Conservation (phyloP, 1,139 yeast genomes). For the Williopsis jadinii region DNA sequence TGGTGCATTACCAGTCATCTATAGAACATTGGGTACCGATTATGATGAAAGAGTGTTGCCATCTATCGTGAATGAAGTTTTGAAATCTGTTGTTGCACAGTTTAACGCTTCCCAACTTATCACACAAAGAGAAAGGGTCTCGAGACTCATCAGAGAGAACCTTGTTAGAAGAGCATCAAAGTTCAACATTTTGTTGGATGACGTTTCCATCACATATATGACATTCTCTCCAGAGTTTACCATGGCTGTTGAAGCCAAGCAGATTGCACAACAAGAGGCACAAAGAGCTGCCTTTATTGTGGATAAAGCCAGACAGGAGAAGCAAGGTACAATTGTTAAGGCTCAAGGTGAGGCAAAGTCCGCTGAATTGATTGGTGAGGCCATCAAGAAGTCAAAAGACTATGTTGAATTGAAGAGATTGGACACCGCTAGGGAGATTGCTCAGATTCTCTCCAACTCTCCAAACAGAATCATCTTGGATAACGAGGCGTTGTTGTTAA, state of each 20-base stretch:
- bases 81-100: conserved; percentile 95
- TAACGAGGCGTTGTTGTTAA: conserved; percentile 84
- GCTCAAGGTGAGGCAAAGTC: conserved; percentile 99
- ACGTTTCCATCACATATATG: conserved; percentile 93
- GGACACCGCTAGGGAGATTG: conserved; percentile 96
- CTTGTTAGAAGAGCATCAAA: conserved; percentile 86
- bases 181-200: conserved; percentile 84
- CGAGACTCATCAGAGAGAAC: conserved; percentile 84
- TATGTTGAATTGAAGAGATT: conserved; percentile 94
- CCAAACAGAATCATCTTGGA: conserved; percentile 91
- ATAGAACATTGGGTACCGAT: conserved; percentile 86
- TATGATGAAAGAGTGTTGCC: conserved; percentile 97
- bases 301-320: conserved; percentile 95
- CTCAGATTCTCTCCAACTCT: conserved; percentile 72
- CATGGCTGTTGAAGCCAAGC: conserved; percentile 96
- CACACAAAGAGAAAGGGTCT: conserved; percentile 96
- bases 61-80: conserved; percentile 92
- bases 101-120: conserved; percentile 96
- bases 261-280: conserved; percentile 98
- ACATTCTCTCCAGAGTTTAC: conserved; percentile 97
- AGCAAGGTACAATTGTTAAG: conserved; percentile 91
- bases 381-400: conserved; percentile 91
- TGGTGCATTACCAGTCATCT: conserved; percentile 70
- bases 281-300: conserved; percentile 96
- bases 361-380: conserved; percentile 98